A percentile compares a stretch with the other conserved stretches of the same genome.
phyloP scores from a whole-genome alignment of 805 yeast genomes.

The Scheffersomyces stipitis region DNA sequence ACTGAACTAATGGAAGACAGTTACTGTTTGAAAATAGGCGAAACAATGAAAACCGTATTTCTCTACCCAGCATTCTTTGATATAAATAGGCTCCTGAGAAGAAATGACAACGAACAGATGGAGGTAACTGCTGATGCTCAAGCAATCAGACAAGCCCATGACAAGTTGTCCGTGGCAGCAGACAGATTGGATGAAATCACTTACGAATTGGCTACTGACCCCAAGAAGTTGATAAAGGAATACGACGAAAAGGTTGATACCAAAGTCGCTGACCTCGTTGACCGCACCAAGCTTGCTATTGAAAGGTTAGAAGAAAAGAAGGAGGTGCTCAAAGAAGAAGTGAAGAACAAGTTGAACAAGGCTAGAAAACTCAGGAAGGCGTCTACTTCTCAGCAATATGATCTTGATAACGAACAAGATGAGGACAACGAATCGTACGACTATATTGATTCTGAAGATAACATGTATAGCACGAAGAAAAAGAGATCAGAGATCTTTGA shows the following conservation, averaged over 20 bases:
- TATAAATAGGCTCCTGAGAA: background rate
- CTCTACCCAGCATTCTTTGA: constrained; percentile 20
- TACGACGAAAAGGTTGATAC: constrained; percentile 18
- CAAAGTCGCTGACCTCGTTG: constrained; percentile 10
- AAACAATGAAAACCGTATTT: constrained; percentile 25
- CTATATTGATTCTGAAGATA: background rate
- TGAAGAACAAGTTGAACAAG: background rate
- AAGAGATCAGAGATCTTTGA: background rate
- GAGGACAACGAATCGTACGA: background rate
- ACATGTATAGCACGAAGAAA: background rate
- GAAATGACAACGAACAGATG: background rate
- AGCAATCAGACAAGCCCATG: constrained; percentile 21
- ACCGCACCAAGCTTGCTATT: no score
- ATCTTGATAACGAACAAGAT: background rate
- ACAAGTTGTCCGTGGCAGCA: constrained; percentile 10
- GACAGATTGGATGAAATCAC: constrained; percentile 16
- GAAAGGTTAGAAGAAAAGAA: background rate
- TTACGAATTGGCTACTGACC: constrained; percentile 19
- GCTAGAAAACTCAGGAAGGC: background rate
- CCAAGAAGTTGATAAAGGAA: constrained; percentile 16
- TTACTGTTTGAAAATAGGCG: constrained; percentile 39
- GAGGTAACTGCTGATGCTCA: constrained; percentile 14
- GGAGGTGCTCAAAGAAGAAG: background rate
- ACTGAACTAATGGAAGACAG: constrained; percentile 18
- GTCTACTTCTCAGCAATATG: background rate